Base-by-base conservation (phyloP, 1,139 yeast species). In the Sugiyamaella xylanicola region DNA sequence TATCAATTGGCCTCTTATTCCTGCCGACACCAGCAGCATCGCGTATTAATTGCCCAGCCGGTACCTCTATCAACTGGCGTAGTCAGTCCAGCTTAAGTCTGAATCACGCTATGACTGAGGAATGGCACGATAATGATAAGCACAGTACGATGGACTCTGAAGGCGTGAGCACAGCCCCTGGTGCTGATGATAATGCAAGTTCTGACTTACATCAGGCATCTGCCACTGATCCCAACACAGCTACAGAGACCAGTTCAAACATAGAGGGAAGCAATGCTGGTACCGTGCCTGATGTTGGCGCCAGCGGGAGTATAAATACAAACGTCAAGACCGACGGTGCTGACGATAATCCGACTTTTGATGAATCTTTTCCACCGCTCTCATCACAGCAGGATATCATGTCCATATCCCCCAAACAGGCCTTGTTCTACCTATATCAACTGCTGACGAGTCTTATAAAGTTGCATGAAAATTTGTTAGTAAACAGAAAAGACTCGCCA, bases 361-460 rank as follows among this genome's bases (percentile, higher is more conserved):
- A 43, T 4, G 49, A 51, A 20, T 37, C 45, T 13, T 53, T 29
- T 15, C 54, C 54, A 21, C 47, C 54, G 4, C 39, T 51, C n/a
- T 32, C 49, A 41, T 62, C 36, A 22, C 35, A 37, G 4, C 67
- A 67, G 1, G 61, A 57, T 17, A 46, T 65, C 13, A 44, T 46
- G 29, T 44, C 58, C 7, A 57, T 65, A 22, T 44, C 59, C 2
- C 55, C 66, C 7, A 60, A 62, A 11, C 59, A 63, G 48, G 68
- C 68, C 13, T 51, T 65, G 49, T 61, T 56, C 22, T 64, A 59
- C 49, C 53, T 65, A 27, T 59, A 60, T 46, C 65, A 64, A 52
- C 55, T 64, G 37, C 54, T 65, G 36, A 59, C 48, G 48, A 55
- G 58, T 41, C 51, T 63, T 27, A 56, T 63, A 19, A 45, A 43